Percentiles rank a stretch among this genome's conserved stretches.
These are phyloP conservation scores for Rossbeevera mucosa DNA, from an alignment of 768 basidiomycete species.

Conservation along the genomic window DNA sequence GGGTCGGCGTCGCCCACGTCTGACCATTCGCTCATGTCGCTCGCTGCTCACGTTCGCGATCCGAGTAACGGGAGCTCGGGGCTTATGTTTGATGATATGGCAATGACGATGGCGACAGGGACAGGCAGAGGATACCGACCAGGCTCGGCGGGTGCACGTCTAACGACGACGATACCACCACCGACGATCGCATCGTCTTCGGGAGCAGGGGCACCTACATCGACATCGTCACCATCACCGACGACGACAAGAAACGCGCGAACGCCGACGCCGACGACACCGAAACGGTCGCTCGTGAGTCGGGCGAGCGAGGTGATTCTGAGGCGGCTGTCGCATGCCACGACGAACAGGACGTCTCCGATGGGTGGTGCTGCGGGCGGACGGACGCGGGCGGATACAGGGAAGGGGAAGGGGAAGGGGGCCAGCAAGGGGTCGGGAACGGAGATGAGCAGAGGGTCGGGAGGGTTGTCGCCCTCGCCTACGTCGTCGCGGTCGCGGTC, in stretches of 20 bases:
- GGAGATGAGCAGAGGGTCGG: background rate
- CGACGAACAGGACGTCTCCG: background rate
- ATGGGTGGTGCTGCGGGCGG: background rate
- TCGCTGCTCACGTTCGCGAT: constrained; percentile 10
- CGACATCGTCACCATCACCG: background rate
- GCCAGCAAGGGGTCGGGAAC: no score
- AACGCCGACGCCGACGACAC: background rate
- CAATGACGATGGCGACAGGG: background rate
- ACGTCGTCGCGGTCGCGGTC: constrained; percentile 2
- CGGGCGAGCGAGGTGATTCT: constrained; percentile 27
- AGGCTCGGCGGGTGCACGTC: constrained; percentile 21
- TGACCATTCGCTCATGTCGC: constrained; percentile 12
- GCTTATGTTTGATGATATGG: background rate
- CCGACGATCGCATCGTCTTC: background rate
- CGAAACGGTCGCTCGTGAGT: constrained; percentile 20
- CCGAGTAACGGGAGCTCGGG: background rate
- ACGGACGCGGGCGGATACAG: background rate
- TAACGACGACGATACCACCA: constrained; percentile 11
- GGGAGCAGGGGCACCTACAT: no score
- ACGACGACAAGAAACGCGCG: background rate
- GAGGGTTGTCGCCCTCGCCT: background rate
- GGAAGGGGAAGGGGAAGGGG: no score
- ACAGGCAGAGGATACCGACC: constrained; percentile 8
- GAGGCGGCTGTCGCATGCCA: constrained; percentile 21
- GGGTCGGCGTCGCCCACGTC: constrained; percentile 8